Percentiles rank a stretch among this genome's conserved stretches.
Conservation (phyloP, 306 rosid species). For the Erythrophleum fordii region DNA sequence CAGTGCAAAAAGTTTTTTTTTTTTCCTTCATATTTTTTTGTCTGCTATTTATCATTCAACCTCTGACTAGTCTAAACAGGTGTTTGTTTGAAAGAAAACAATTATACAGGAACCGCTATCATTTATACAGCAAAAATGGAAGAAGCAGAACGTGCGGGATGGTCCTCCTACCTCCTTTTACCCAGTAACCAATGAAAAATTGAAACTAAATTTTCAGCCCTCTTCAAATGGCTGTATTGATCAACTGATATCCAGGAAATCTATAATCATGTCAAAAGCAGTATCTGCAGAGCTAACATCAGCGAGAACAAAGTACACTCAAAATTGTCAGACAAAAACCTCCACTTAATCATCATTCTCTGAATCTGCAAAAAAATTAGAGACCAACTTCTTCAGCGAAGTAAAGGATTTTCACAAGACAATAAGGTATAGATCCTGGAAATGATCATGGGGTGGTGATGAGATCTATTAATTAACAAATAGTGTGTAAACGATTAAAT, state of each 20-base stretch:
- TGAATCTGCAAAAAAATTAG: slow-evolving; percentile 68
- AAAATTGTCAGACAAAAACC: slow-evolving; percentile 36
- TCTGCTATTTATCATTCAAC: slow-evolving; percentile 21
- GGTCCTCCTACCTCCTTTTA: slow-evolving; percentile 47
- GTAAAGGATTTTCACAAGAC: not conserved
- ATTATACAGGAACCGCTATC: slow-evolving; percentile 37
- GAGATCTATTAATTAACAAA: not conserved
- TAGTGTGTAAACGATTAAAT: too few relatives aligned
- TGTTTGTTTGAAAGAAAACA: slow-evolving; percentile 31
- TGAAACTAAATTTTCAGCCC: slow-evolving; percentile 44
- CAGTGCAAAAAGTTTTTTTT: not conserved
- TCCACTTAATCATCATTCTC: slow-evolving; percentile 77
- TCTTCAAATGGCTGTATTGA: slow-evolving; percentile 46
- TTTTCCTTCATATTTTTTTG: not conserved
- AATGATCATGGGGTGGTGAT: not conserved
- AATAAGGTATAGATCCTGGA: slow-evolving; percentile 9
- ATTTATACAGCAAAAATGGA: slow-evolving; percentile 24
- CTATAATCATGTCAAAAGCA: slow-evolving; percentile 47
- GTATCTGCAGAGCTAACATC: slow-evolving; percentile 51
- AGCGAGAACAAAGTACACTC: slow-evolving; percentile 35
- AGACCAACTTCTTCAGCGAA: slow-evolving; percentile 26
- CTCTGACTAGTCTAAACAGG: slow-evolving; percentile 19
- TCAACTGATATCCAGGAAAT: slow-evolving; percentile 47
- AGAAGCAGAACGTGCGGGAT: slow-evolving; percentile 31
- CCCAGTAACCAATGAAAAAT: slow-evolving; percentile 43